Base-by-base conservation (phyloP, 306 rosid genomes). In the Fagus sylvatica region DNA sequence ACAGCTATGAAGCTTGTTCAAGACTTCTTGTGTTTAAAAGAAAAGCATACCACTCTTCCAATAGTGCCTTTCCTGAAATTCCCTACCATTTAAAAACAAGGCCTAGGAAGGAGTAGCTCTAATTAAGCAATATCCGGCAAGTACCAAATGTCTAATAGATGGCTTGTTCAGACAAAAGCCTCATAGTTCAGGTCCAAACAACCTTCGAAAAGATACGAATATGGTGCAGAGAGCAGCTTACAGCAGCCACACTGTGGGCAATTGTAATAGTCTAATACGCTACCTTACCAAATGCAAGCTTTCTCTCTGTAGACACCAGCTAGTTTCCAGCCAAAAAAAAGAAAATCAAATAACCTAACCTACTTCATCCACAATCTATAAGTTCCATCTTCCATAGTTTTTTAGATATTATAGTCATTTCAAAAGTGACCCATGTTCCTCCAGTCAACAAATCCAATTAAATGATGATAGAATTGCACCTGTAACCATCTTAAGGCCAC, bases 261-360 rank as follows among this genome's bases (percentile, higher is more conserved):
- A 40, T 64, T 76, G 41, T 32, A 59, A 72, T 51, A 19, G 70
- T 22, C 64, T 71, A 73, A 49, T 70, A 72, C 59, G 74, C 39
- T 53, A 51, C 43, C 57, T 57, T 5, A 53, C 53, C 69, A 43
- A 54, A 55, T 42, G 76, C 39, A 73, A 53, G 79, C 46, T 75
- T 68, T 71, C 79, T 41, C 48, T 81, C 77, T 34, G 67, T n/a
- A 68, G 80, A 72, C 32, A 59, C 78, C 53, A 62, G 69, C 36
- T 46, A 64, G 41, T 72, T 70, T 81, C 69, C 76, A 55, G 65
- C 70, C 71, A 74, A 68, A 36, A 36, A 67, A 48, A 56, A 71
- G 3, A 40, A 55, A 51, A 66, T 59, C 46, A 49, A 42, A 72
- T 59, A 57, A 56, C 73, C 80, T 34, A 77, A 5, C 75, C 72